Percentiles rank a stretch among this genome's conserved stretches.
Evolutionary conservation across 768 basidiomycete genomes (phyloP).

Genomic region (Tubosaeta sp.): DNA sequence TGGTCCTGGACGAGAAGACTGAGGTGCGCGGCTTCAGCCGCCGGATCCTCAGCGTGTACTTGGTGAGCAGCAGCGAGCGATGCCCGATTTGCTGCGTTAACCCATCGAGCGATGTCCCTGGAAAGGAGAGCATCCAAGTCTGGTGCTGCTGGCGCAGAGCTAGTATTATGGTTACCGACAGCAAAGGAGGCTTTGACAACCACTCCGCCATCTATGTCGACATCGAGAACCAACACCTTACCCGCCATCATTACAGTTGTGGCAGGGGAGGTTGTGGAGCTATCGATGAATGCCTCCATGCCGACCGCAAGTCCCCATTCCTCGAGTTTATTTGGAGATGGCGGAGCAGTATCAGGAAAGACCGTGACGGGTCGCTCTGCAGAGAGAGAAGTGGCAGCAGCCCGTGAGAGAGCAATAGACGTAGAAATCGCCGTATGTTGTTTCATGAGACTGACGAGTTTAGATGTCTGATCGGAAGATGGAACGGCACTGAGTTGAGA

Average conservation of each 20-base stretch:
- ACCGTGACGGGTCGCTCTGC: conserved; percentile 13
- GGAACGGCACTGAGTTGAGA: conserved; percentile 40
- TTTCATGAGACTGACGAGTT: conserved; percentile 63
- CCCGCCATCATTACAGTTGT: conserved; percentile 65
- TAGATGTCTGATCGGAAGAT: conserved; percentile 54
- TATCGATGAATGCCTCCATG: conserved; percentile 73
- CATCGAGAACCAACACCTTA: conserved; percentile 75
- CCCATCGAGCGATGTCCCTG: conserved; percentile 52
- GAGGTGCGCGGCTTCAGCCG: conserved; percentile 46
- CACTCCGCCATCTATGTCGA: conserved; percentile 50
- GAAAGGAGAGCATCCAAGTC: conserved; percentile 60
- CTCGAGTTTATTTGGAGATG: conserved; percentile 41
- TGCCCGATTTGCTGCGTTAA: conserved; percentile 39
- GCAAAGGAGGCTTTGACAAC: conserved; percentile 75
- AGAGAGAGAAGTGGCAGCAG: conserved; percentile 19
- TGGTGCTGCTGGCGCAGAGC: conserved; percentile 39
- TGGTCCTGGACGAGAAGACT: conserved; percentile 49
- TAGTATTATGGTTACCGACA: conserved; percentile 41
- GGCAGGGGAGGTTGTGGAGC: conserved; percentile 36
- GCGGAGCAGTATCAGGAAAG: conserved; percentile 29
- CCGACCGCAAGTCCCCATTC: conserved; percentile 61
- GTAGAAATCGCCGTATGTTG: conserved; percentile 49
- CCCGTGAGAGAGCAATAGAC: conserved; percentile 26
- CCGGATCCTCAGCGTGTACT: conserved; percentile 45
- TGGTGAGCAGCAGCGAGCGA: conserved; percentile 13